Evolutionary conservation across 78 protist genomes (phyloP), one percentile per base, ranked within the genome.

Genomic region (Chrysochromulina parva): DNA sequence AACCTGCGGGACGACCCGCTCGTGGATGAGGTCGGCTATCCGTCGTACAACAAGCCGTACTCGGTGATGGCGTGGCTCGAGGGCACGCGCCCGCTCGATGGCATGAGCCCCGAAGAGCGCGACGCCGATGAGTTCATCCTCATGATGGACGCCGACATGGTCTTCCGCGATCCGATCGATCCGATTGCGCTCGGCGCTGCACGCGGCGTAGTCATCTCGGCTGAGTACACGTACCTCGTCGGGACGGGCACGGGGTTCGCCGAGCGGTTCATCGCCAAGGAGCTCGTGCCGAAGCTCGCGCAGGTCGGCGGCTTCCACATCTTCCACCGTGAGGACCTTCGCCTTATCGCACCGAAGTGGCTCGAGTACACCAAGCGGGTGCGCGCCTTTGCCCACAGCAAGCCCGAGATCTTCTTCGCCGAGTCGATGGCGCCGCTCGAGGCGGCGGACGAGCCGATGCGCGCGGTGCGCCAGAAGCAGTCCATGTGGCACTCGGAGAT

Each of bases 301-400:
- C 53, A 71, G 28, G 86, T 78, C 24, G 86, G 86, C 6, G 86
- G 86, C 55, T 78, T 78, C 86, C 86, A 78, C 62, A 52, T 78
- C 47, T 24, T 78, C 86, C 86, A 78, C 86, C 2, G 7, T 16
- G 86, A 78, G 17, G 86, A 78, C 86, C 57, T 53, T 10, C 86
- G 86, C 13, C 55, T 28, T 50, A 53, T 78, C 62, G 60, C 62
- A 22, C 86, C 86, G 19, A 5, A 14, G n/a, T 78, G 86, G 86
- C 62, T 78, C 38, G 86, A 78, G 47, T 78, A 10, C 62, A 78
- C 86, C n/a, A 52, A 53, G 86, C 69, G 1, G 19, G 86, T 78
- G 13, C 86, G 86, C 55, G 62, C 62, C 62, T 78, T 78, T 19
- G 26, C 86, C 13, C 6, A 1, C 62, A 17, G 4, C 24, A 14